Evolutionary conservation across 2,329 filamentous ascomycete genomes (phyloP), one percentile per base, ranked within the genome.

Genomic region (Rhinocladiella mackenziei): DNA sequence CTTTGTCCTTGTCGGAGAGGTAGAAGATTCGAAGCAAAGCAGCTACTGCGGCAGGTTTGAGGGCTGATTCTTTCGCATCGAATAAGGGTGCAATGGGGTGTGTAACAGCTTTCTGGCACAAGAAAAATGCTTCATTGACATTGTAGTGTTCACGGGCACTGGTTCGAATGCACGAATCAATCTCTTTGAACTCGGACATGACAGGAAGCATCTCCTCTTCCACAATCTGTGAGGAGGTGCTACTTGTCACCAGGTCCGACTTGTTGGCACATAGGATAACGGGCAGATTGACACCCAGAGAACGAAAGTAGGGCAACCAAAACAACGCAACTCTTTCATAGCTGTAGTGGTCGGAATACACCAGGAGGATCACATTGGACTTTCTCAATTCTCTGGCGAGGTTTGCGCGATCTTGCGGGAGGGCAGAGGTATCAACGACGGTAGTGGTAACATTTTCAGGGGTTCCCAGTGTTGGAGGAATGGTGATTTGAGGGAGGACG

Each of bases 291-390:
- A 98, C 92, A n/a, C 92, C 92, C 28, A 98, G 78, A 3, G 89
- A 95, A 50, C 92, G 85, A 62, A 98, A 97, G 67, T 96, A 94
- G 8, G 92, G 92, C 78, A 98, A 85, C 92, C 92, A 98, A 67
- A 97, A 98, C 33, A 98, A 74, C 3, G 91, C 92, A 3, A 98
- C 89, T 26, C 92, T 77, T 64, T 98, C 92, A 70, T 97, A 98
- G 75, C 89, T 97, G 72, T 98, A 98, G 68, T 97, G 91, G 65
- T 98, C 92, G 55, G 89, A 89, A 66, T 98, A 98, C 42, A 98
- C 89, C 31, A 98, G 80, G 13, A 97, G 76, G 54, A 98, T 97
- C 56, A 96, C 91, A 64, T 96, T 98, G 60, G 85, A 92, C 66
- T 96, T 96, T 54, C 92, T 83, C 51, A 98, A 89, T 69, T 97